A percentile compares a stretch with the other conserved stretches of the same genome.
These are phyloP conservation scores for Citrus maxima DNA, from an alignment of 345 rosid genomes.

Conservation along the genomic window DNA sequence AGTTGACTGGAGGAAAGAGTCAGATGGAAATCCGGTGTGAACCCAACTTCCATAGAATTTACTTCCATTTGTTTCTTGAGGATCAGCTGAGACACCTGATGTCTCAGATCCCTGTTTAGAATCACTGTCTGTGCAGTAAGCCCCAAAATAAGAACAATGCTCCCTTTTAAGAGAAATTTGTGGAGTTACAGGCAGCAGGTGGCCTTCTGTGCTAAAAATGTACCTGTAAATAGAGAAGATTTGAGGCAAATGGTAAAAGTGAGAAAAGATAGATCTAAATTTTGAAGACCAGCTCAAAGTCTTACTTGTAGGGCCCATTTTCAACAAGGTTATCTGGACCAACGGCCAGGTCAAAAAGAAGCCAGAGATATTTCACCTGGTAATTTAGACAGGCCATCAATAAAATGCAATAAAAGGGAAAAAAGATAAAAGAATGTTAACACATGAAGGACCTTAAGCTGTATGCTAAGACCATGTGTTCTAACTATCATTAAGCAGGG, in stretches of 20 bases:
- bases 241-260: not conserved
- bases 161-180: constrained; percentile 81
- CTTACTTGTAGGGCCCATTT: constrained; percentile 97
- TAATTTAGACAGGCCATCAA: constrained; percentile 11
- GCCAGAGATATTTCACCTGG: constrained; percentile 96
- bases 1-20: constrained; percentile 44
- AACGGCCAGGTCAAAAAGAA: constrained; percentile 90
- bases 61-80: constrained; percentile 42
- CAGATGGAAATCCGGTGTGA: constrained; percentile 21
- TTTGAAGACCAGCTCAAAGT: constrained; percentile 1
- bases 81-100: constrained; percentile 26
- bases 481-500: not conserved
- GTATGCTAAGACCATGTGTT: not conserved
- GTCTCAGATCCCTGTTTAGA: constrained; percentile 30
- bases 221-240: constrained; percentile 44
- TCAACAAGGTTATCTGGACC: constrained; percentile 92
- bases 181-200: constrained; percentile 81
- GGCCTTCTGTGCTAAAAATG: constrained; percentile 92
- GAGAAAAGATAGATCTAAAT: not conserved
- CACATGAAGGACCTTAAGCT: not conserved
- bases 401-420: not conserved
- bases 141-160: constrained; percentile 86
- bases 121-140: constrained; percentile 58
- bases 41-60: constrained; percentile 30
- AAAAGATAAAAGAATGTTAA: not conserved